Conservation (phyloP, 2,329 filamentous ascomycete species). For the Fusarium sp. region DNA sequence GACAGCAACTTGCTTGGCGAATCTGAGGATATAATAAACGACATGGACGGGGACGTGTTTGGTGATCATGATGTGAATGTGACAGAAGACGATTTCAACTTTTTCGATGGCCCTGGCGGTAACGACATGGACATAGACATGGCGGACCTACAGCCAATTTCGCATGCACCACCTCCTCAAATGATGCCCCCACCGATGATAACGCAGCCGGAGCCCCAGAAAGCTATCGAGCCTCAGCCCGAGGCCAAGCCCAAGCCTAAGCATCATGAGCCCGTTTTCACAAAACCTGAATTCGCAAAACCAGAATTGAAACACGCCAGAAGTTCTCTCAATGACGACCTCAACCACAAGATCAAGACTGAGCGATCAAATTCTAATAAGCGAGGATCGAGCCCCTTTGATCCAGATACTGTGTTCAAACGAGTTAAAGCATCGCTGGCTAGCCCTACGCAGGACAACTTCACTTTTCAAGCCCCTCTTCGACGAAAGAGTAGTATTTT, state of each 20-base stretch:
- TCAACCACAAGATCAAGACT: slow-evolving; percentile 48
- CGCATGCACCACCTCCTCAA: slow-evolving; percentile 22
- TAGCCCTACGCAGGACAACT: slow-evolving; percentile 34
- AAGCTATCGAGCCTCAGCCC: slow-evolving; percentile 19
- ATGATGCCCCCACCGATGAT: slow-evolving; percentile 13
- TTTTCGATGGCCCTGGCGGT: slow-evolving; percentile 73
- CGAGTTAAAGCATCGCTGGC: slow-evolving; percentile 63
- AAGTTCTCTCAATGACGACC: slow-evolving; percentile 62
- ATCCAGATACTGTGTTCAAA: slow-evolving; percentile 69
- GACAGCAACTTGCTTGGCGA: slow-evolving; percentile 59
- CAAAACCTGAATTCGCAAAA: slow-evolving; percentile 71
- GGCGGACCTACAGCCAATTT: slow-evolving; percentile 37
- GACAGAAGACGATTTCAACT: slow-evolving; percentile 87
- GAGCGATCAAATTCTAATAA: slow-evolving; percentile 55
- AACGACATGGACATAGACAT: slow-evolving; percentile 54
- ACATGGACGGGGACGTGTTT: slow-evolving; percentile 77
- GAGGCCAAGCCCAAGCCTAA: slow-evolving; percentile 33
- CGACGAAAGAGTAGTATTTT: slow-evolving; percentile 61
- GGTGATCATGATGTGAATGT: slow-evolving; percentile 80
- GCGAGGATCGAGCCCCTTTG: slow-evolving; percentile 67
- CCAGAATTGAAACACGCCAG: slow-evolving; percentile 69
- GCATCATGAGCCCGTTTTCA: slow-evolving; percentile 58
- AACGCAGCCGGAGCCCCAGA: slow-evolving; percentile 29
- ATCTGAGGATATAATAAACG: slow-evolving; percentile 73
- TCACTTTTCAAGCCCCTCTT: slow-evolving; percentile 38